Evolutionary conservation across 2,329 filamentous ascomycete species (phyloP), one percentile per base, ranked within the genome.

Genomic region (Cladosporium sp.): DNA sequence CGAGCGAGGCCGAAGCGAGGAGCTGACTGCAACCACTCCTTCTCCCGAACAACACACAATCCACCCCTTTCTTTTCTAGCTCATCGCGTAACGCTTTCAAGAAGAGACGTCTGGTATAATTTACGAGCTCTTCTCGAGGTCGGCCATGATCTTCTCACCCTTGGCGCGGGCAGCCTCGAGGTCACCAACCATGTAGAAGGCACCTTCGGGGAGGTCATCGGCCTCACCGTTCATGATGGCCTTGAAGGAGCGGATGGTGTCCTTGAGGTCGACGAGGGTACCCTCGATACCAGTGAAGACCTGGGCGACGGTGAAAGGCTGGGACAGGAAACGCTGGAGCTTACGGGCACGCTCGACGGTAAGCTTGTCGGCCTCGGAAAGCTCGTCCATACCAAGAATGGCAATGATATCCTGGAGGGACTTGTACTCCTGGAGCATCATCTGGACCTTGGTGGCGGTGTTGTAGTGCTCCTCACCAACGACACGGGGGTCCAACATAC

Each of bases 381-480:
- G 85, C 83, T 99, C 95, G 84, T 99, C 95, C 95, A 99, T 98
- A 90, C 94, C 94, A 81, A 98, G 85, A 93, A 99, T 99, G 84
- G 95, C 95, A 87, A 78, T 78, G 89, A 99, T 99, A 87, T 99
- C 95, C 87, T 99, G 95, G 74, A 99, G 92, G 72, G 94, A 98
- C 91, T 98, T 98, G 91, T 99, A 99, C 88, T 98, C 95, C 86
- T 99, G 95, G 81, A 99, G 90, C 84, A 97, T 98, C 86, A 97
- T 93, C 88, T 99, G 95, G 79, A 99, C 95, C 76, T 90, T 90
- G 81, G 91, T 91, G 81, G 95, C 95, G 77, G 89, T 94, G 70
- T 93, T 82, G 90, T 99, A 99, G 88, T 99, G 95, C 70, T 99
- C 95, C 79, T 98, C 87, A 82, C 95, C 95, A 78, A 99, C 91